phyloP scores from a whole-genome alignment of 148 eudicot species.

The Nepenthes mirabilis region DNA sequence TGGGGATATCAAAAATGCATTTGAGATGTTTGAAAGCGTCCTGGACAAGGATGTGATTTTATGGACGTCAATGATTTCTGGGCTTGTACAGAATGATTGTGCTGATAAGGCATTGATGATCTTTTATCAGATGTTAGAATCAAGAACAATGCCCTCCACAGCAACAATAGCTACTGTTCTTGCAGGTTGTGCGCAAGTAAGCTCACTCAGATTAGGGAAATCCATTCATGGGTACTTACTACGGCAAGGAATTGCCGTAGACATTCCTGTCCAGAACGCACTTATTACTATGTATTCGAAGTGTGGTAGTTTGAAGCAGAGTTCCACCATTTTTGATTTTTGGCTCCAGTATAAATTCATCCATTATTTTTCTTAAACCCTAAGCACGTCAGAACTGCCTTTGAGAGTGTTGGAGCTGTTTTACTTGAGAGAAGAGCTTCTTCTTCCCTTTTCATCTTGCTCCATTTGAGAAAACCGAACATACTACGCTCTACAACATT shows the following conservation, averaged over 20 bases:
- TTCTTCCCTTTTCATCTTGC: too few species aligned
- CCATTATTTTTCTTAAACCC: too few species aligned
- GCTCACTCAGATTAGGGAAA: constrained; percentile 34
- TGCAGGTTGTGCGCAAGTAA: constrained; percentile 64
- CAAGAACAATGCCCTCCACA: constrained; percentile 31
- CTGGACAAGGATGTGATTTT: constrained; percentile 49
- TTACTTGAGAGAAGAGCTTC: too few species aligned
- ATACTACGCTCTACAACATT: too few species aligned
- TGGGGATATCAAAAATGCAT: constrained; percentile 36
- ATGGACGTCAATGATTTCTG: constrained; percentile 86
- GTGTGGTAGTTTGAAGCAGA: constrained; percentile 36
- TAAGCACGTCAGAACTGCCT: too few species aligned
- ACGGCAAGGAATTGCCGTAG: constrained; percentile 31
- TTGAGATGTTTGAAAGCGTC: constrained; percentile 34
- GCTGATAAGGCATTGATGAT: constrained; percentile 39
- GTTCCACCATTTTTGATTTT: constrained; percentile 33
- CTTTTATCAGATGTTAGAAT: constrained; percentile 40
- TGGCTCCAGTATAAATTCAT: too few species aligned
- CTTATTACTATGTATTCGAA: constrained; percentile 75
- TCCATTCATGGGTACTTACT: constrained; percentile 58
- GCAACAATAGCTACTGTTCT: constrained; percentile 55
- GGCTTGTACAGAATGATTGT: constrained; percentile 64
- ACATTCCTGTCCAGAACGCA: constrained; percentile 54
- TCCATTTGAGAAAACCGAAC: too few species aligned
- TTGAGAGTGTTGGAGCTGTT: too few species aligned